Base-by-base conservation (phyloP, 2,329 filamentous ascomycete genomes). In the Nigrograna mackinnonii region DNA sequence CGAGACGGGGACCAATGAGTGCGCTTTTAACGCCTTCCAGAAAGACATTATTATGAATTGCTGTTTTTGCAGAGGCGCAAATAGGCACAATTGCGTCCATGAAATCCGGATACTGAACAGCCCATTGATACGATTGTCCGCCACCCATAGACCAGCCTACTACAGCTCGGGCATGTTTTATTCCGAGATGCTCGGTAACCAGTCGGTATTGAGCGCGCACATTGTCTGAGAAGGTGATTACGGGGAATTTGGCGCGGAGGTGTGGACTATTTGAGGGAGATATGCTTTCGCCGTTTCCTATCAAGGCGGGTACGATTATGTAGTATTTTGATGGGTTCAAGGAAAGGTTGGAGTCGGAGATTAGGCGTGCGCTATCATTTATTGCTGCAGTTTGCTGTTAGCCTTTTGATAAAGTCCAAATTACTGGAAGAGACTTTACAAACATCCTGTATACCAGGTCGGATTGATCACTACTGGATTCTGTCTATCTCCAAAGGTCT, bases 101-200 rank as follows among this genome's bases (percentile, higher is more conserved):
- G 58, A 86, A 86, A 11, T 84, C 78, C 0, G 80, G 79, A 51
- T 79, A 83, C 55, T 83, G 79, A 0, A 77, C 77, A 39, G 72
- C 79, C 83, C 83, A 86, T 58, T 85, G 82, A 47, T 76, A 85
- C 1, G 81, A 78, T 61, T 88, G 85, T 0, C 73, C 84, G 0
- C 79, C 85, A 2, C 84, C 85, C 85, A 89, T 88, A 5, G 78
- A 83, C 84, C 85, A 88, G 0, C 85, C 85, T 0, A 87, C 55
- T 0, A 88, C 84, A 6, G 81, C 80, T 17, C 75, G 72, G 2
- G 83, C 74, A 64, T 85, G 83, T 9, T 70, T 76, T 50, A 88
- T 71, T 0, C 76, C 75, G 2, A 89, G 66, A 35, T 81, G 76
- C 57, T 85, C 72, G 2, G 84, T 87, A 13, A 87, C 72, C 0